Evolutionary conservation across 768 basidiomycete species (phyloP), one percentile per base, ranked within the genome.

Genomic region (Rhizopogon vinicolor): DNA sequence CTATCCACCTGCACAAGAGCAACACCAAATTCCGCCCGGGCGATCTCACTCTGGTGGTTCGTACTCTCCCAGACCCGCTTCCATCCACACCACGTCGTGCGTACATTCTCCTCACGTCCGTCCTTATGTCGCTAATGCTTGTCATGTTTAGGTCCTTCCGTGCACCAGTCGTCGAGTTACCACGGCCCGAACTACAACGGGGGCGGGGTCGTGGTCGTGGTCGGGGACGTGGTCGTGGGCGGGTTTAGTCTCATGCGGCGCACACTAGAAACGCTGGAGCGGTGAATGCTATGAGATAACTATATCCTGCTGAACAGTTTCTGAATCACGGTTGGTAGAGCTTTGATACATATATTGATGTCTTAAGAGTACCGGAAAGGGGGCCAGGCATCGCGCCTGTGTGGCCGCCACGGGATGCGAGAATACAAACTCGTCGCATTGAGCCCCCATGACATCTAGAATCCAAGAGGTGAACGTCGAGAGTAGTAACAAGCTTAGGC

Each of bases 231-330:
- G 31, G 31, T 2, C 31, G 31, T 7, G 31, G 31, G 31, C 0
- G 52, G 53, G 0, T 40, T 43, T 46, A 41, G 18, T 53, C 16
- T 53, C 19, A 52, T 5, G 8, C 58, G 78, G 35, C 75, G 69
- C 60, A 83, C 83, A 42, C 60, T 76, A 60, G 75, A 66, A 56
- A 74, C 76, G 18, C 74, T 86, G 18, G 16, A 82, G 85, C 3
- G 73, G 72, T 60, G 77, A 8, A 76, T 53, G 77, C 76, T 42
- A 68, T 78, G 41, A 65, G 68, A 31, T 81, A 80, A 59, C 56
- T 86, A 4, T 25, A 25, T 25, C 4, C 25, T 25, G 25, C 25
- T 25, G 25, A 25, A 25, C 25, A 25, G 25, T 25, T 4, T 25
- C 3, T 4, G 25, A 25, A 25, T 25, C 25, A 4, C 25, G 25